Evolutionary conservation across 140 eudicot genomes (phyloP).

Genomic region (Cichorium intybus): DNA sequence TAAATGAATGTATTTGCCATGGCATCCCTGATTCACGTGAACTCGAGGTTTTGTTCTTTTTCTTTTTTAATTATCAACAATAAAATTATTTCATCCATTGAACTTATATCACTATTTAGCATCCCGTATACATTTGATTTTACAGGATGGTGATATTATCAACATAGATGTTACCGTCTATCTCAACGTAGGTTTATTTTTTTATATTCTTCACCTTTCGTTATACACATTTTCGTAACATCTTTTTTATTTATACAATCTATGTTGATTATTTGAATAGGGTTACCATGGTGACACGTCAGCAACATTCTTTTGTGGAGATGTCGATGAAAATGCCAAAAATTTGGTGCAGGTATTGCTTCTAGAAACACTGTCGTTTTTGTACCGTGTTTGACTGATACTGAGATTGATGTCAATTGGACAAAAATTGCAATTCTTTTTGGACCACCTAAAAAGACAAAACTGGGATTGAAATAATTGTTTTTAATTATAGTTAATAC

Average conservation of each 20-base stretch:
- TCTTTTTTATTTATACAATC: not conserved
- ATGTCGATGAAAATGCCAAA: constrained; percentile 68
- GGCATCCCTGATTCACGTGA: constrained; percentile 97
- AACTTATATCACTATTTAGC: not conserved
- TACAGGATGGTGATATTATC: constrained; percentile 95
- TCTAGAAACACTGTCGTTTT: not conserved
- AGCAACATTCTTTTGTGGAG: constrained; percentile 89
- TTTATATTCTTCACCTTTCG: not conserved
- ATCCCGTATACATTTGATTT: not conserved
- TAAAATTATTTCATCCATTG: not conserved
- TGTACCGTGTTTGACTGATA: no score
- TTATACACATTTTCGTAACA: not conserved
- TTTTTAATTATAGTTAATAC: not conserved
- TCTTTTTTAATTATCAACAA: not conserved
- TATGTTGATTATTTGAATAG: constrained; percentile 37
- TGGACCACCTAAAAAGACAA: no score
- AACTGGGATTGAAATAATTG: no score
- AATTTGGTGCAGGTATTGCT: constrained; percentile 70
- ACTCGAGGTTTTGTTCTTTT: constrained; percentile 60
- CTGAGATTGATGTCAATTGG: not conserved
- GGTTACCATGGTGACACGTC: constrained; percentile 99
- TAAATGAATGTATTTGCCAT: constrained; percentile 97
- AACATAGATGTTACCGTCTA: constrained; percentile 95
- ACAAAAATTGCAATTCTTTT: no score
- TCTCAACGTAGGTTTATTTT: constrained; percentile 64